phyloP scores from a whole-genome alignment of 768 basidiomycete genomes.

The Phlegmacium glaucopus region DNA sequence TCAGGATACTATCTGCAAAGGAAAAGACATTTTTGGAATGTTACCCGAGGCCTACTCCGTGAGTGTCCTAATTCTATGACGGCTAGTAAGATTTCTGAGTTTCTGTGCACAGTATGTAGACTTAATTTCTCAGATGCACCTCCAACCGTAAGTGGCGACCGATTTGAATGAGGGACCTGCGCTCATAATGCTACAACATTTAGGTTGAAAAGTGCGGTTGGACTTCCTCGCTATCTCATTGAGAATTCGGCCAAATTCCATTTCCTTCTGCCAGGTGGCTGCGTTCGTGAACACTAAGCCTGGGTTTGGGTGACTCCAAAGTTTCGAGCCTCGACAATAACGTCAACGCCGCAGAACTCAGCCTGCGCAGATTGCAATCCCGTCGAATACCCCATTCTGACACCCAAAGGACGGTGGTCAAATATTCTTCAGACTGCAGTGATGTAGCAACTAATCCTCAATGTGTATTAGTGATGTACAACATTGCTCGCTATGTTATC shows the following conservation, averaged over 20 bases:
- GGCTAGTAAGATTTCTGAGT: neutral
- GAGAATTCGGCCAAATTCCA: slow-evolving; percentile 47
- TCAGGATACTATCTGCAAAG: slow-evolving; percentile 54
- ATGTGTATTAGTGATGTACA: neutral
- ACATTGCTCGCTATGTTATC: neutral
- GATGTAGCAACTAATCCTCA: neutral
- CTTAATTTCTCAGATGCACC: slow-evolving; percentile 48
- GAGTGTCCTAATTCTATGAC: slow-evolving; percentile 16
- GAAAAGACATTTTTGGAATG: slow-evolving; percentile 64
- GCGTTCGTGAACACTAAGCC: slow-evolving; percentile 31
- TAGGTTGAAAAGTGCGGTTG: slow-evolving; percentile 44
- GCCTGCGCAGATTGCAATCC: neutral
- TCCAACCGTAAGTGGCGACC: slow-evolving; percentile 40
- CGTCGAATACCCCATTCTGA: too few species aligned
- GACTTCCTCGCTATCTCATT: slow-evolving; percentile 48
- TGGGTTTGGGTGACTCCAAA: neutral
- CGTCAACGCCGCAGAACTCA: neutral
- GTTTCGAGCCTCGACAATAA: neutral
- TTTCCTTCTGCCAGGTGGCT: slow-evolving; percentile 56
- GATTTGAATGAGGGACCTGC: neutral
- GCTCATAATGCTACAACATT: neutral
- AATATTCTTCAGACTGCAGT: neutral
- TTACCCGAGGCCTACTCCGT: slow-evolving; percentile 60
- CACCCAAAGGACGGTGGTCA: too few species aligned
- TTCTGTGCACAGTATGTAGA: slow-evolving; percentile 42